A percentile compares a stretch with the other conserved stretches of the same genome.
These are phyloP conservation scores for Coemansia umbellata DNA, from an alignment of 192 early-diverging fungal species.

Conservation along the genomic window DNA sequence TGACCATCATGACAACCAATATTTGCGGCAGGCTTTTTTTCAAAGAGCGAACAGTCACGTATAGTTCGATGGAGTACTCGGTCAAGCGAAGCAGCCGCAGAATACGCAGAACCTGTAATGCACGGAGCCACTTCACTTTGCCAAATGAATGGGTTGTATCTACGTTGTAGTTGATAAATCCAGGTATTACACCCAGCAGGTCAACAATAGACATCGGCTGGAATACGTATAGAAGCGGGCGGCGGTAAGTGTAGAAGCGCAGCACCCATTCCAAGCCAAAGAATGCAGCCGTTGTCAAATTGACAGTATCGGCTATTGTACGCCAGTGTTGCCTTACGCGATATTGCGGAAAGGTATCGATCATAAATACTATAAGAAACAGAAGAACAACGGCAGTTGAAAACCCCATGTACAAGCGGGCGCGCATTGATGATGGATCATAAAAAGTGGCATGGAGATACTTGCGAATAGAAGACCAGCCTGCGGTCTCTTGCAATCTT, in stretches of 20 bases:
- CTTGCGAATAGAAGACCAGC: slow-evolving; percentile 24
- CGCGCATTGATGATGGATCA: slow-evolving; percentile 39
- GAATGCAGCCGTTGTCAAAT: slow-evolving; percentile 31
- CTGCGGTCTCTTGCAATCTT: slow-evolving; percentile 26
- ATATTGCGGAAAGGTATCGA: slow-evolving; percentile 48
- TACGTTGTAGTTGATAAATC: slow-evolving; percentile 17
- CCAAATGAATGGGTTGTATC: slow-evolving; percentile 11
- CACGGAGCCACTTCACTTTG: slow-evolving; percentile 40
- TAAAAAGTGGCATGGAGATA: slow-evolving; percentile 39
- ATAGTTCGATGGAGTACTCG: slow-evolving; percentile 44
- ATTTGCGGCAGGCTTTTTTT: slow-evolving; percentile 40
- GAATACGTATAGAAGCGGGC: slow-evolving; percentile 14
- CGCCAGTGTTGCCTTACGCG: slow-evolving; percentile 31
- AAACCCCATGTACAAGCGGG: slow-evolving; percentile 37
- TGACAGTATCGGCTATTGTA: slow-evolving; percentile 20
- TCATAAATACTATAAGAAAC: slow-evolving; percentile 51
- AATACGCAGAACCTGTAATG: slow-evolving; percentile 36
- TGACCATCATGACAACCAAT: slow-evolving; percentile 37
- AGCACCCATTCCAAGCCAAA: slow-evolving; percentile 44
- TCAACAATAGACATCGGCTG: slow-evolving; percentile 40
- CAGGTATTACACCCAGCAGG: slow-evolving; percentile 33
- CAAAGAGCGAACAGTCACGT: slow-evolving; percentile 43
- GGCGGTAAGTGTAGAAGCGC: slow-evolving; percentile 34
- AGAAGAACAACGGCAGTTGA: slow-evolving; percentile 38
- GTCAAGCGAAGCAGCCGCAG: slow-evolving; percentile 42